Conservation (phyloP, 2,329 filamentous ascomycete species). For the Westerdykella sp. region DNA sequence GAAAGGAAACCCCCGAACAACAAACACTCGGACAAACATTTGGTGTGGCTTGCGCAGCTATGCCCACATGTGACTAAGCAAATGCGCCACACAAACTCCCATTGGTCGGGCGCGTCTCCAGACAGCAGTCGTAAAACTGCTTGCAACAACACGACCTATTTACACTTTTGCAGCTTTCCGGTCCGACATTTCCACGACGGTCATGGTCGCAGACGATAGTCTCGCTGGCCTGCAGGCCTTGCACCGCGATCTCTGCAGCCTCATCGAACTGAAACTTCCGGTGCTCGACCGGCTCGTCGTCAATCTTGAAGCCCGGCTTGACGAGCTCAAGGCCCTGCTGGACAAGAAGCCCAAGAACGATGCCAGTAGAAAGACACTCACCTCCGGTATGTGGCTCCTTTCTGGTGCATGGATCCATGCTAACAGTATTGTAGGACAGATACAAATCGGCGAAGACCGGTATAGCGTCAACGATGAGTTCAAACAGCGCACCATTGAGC, state of each 20-base stretch:
- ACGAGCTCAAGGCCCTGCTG: conserved; percentile 64
- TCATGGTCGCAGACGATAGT: conserved; percentile 67
- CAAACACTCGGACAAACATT: no score
- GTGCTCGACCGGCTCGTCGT: conserved; percentile 62
- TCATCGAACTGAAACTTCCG: conserved; percentile 64
- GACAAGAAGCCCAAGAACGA: conserved; percentile 70
- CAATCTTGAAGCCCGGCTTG: conserved; percentile 60
- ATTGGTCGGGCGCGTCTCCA: background rate
- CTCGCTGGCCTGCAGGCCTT: conserved; percentile 76
- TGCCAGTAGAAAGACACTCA: conserved; percentile 63
- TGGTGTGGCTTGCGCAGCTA: no score
- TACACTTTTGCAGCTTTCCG: background rate
- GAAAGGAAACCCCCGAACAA: no score
- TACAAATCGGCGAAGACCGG: conserved; percentile 64
- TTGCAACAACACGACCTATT: background rate
- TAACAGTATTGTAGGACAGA: conserved; percentile 55
- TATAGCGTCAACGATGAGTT: conserved; percentile 84
- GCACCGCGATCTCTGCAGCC: conserved; percentile 74
- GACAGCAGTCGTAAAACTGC: background rate
- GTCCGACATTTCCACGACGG: background rate
- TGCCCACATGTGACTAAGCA: no score
- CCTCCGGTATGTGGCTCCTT: conserved; percentile 13
- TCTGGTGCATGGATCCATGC: background rate
- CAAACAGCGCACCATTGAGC: conserved; percentile 69
- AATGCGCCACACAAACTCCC: no score